These are phyloP conservation scores for Excoecaria cochinchinensis DNA, from an alignment of 345 rosid genomes.

Conservation along the genomic window DNA sequence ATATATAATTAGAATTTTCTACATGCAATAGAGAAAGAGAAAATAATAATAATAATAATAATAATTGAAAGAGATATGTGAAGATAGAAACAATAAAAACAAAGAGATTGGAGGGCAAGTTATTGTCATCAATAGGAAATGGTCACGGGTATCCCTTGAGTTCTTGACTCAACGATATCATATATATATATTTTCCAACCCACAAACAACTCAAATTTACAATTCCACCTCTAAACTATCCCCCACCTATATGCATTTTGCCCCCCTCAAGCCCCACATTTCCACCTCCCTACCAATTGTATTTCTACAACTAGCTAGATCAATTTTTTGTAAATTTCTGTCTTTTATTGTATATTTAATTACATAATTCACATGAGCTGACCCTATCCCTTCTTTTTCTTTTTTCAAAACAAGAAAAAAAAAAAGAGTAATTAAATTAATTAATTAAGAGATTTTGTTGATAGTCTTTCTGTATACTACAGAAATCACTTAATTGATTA, in stretches of 20 bases:
- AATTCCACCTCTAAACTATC: conserved; percentile 12
- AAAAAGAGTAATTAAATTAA: no score
- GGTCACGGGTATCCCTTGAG: conserved; percentile 62
- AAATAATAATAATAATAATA: background rate
- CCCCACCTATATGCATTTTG: conserved; percentile 16
- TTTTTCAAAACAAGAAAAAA: no score
- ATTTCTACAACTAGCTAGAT: conserved; percentile 10
- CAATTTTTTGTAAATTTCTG: background rate
- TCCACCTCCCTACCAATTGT: conserved; percentile 27
- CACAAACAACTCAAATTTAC: conserved; percentile 12
- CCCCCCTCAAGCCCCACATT: conserved; percentile 26
- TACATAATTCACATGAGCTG: no score
- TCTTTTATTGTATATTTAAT: background rate
- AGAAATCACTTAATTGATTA: background rate
- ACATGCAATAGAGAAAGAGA: no score
- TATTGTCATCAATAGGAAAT: conserved; percentile 27
- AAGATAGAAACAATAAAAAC: conserved; percentile 17
- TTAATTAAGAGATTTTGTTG: no score
- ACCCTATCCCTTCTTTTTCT: no score
- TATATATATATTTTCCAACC: background rate
- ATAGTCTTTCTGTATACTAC: no score
- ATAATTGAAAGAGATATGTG: background rate
- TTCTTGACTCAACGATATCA: conserved; percentile 29
- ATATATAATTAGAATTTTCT: no score
- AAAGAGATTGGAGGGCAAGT: conserved; percentile 7